Percentiles rank a stretch among this genome's conserved stretches.
These are phyloP conservation scores for Herpetospermum pedunculosum DNA, from an alignment of 306 rosid genomes.

Conservation along the genomic window DNA sequence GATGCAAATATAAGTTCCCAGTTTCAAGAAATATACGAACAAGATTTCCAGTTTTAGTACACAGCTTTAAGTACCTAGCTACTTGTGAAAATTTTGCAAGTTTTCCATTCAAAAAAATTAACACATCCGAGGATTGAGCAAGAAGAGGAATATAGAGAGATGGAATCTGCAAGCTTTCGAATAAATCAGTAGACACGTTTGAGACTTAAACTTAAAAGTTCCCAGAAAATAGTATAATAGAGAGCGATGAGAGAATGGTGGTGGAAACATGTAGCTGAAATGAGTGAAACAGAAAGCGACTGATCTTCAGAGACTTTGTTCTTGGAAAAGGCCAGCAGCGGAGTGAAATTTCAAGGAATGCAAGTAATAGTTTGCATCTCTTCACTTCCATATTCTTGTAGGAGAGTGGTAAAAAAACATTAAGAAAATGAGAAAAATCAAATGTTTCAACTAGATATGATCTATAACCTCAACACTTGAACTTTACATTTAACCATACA, in stretches of 20 bases:
- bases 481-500: not conserved
- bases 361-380: not conserved
- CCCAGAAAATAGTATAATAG: not conserved
- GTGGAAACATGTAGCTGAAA: not conserved
- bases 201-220: not conserved
- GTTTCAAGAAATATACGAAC: not conserved
- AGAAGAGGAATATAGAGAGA: not conserved
- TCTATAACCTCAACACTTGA: not conserved
- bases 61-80: not conserved
- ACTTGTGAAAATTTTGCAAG: not conserved
- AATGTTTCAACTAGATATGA: not conserved
- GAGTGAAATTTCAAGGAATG: not conserved
- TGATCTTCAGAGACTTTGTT: not conserved
- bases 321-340: not conserved
- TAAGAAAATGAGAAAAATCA: conserved; percentile 7
- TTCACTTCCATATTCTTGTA: not conserved
- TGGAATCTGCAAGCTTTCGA: not conserved
- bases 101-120: not conserved
- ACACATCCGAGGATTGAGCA: not conserved
- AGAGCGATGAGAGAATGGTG: not conserved
- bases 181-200: not conserved
- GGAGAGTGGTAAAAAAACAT: not conserved
- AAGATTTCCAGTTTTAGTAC: not conserved
- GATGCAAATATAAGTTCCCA: not conserved
- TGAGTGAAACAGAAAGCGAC: not conserved